Percentiles rank a stretch among this genome's conserved stretches.
phyloP scores from a whole-genome alignment of 1,284 basidiomycete species.

The Tilletiaria anomala region DNA sequence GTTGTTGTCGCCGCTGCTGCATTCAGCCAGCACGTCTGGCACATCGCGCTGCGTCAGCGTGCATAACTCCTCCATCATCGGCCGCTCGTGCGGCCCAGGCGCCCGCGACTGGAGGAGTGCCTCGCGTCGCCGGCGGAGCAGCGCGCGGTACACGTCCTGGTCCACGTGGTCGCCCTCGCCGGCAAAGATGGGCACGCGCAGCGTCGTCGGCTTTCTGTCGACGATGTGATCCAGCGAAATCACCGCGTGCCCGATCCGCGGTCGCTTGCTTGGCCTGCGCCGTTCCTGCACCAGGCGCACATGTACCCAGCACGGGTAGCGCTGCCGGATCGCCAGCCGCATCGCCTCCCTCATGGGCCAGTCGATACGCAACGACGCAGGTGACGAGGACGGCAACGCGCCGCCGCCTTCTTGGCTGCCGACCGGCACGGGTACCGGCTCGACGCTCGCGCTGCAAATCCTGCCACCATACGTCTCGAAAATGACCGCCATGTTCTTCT shows the following conservation, averaged over 20 bases:
- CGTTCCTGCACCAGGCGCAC: neutral
- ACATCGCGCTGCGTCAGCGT: constrained; percentile 2
- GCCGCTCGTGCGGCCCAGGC: constrained; percentile 3
- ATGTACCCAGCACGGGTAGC: constrained; percentile 6
- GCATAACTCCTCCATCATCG: constrained; percentile 16
- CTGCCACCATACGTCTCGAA: constrained; percentile 23
- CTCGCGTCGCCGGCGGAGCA: constrained; percentile 2
- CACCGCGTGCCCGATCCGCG: neutral
- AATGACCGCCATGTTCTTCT: constrained; percentile 13
- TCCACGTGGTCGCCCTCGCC: constrained; percentile 19
- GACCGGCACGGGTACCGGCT: constrained; percentile 10
- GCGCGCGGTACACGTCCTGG: constrained; percentile 9
- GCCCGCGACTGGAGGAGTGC: constrained; percentile 1
- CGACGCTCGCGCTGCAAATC: constrained; percentile 1
- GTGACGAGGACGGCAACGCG: constrained; percentile 2
- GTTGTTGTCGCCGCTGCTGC: neutral
- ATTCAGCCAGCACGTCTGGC: constrained; percentile 7
- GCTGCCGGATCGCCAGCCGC: constrained; percentile 4
- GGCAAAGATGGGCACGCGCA: constrained; percentile 4
- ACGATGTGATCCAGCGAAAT: constrained; percentile 13
- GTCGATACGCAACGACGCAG: neutral
- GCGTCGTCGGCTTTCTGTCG: constrained; percentile 8
- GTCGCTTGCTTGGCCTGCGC: no score
- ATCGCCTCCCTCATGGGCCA: neutral
- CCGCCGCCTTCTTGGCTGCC: constrained; percentile 7